Evolutionary conservation across 2,329 filamentous ascomycete species (phyloP).

Genomic region (Diaporthe vaccinii): DNA sequence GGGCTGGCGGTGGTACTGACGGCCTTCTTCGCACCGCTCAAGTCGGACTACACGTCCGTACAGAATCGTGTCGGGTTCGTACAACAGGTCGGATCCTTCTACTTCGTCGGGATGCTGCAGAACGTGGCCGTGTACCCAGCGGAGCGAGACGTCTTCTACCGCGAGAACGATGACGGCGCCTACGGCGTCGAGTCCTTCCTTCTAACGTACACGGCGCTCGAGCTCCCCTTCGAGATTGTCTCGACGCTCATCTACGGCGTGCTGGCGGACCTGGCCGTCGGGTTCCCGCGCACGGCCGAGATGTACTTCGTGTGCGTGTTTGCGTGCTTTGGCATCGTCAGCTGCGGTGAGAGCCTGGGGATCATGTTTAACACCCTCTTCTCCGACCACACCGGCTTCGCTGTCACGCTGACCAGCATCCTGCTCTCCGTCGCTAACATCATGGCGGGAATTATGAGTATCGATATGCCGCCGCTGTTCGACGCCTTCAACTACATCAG

Average conservation of each 20-base stretch:
- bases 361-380: conserved; percentile 87
- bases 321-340: conserved; percentile 80
- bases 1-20: conserved; percentile 74
- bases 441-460: conserved; percentile 79
- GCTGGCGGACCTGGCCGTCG: conserved; percentile 74
- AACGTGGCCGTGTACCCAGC: conserved; percentile 81
- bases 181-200: conserved; percentile 81
- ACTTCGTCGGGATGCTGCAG: conserved; percentile 84
- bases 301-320: conserved; percentile 79
- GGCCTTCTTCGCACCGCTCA: conserved; percentile 79
- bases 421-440: conserved; percentile 78
- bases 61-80: conserved; percentile 82
- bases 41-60: conserved; percentile 76
- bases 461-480: conserved; percentile 76
- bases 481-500: conserved; percentile 79
- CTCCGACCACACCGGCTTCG: conserved; percentile 77
- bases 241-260: conserved; percentile 76
- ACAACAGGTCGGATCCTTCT: conserved; percentile 78
- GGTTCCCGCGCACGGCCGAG: conserved; percentile 71
- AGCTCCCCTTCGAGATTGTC: conserved; percentile 79
- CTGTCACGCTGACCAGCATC: conserved; percentile 79
- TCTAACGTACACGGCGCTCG: conserved; percentile 76
- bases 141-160: conserved; percentile 82
- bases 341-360: conserved; percentile 80
- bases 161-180: conserved; percentile 80